Evolutionary conservation across 139 green algal genomes (phyloP).

Genomic region (Micromonas commoda): DNA sequence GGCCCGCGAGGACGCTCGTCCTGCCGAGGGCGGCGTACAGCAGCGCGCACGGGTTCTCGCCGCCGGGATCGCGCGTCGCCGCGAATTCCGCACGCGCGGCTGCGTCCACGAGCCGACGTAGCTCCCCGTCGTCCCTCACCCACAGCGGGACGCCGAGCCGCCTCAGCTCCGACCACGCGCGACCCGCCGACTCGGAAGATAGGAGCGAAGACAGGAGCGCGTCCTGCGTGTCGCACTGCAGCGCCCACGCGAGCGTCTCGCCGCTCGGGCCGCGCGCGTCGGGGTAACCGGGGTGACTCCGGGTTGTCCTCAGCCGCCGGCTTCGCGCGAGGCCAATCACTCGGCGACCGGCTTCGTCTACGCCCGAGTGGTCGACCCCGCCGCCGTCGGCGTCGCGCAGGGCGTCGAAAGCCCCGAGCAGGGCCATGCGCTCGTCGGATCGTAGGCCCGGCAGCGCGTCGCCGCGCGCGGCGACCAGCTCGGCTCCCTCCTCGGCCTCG

Average conservation of each 20-base stretch:
- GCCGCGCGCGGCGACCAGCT: neutral
- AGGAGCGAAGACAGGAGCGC: neutral
- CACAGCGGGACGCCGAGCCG: slow-evolving; percentile 6
- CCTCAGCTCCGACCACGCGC: neutral
- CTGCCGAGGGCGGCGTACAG: slow-evolving; percentile 30
- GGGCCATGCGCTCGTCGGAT: neutral
- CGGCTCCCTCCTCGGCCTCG: neutral
- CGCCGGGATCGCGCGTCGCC: slow-evolving; percentile 27
- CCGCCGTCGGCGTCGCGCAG: neutral
- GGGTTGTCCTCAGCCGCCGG: neutral
- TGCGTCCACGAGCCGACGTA: neutral
- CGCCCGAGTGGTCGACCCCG: neutral
- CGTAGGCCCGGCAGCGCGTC: neutral
- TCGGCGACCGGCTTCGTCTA: slow-evolving; percentile 5
- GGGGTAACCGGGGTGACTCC: neutral
- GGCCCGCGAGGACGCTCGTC: slow-evolving; percentile 26
- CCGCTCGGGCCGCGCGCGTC: neutral
- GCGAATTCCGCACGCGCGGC: slow-evolving; percentile 14
- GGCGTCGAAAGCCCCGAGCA: neutral
- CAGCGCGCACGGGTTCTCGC: slow-evolving; percentile 32
- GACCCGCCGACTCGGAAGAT: neutral
- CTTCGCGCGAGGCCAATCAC: neutral
- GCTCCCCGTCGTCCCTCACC: neutral
- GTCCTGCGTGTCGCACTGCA: neutral
- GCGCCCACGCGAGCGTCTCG: neutral